phyloP scores from a whole-genome alignment of 108 stramenopile genomes.

The Conticribra weissflogii region DNA sequence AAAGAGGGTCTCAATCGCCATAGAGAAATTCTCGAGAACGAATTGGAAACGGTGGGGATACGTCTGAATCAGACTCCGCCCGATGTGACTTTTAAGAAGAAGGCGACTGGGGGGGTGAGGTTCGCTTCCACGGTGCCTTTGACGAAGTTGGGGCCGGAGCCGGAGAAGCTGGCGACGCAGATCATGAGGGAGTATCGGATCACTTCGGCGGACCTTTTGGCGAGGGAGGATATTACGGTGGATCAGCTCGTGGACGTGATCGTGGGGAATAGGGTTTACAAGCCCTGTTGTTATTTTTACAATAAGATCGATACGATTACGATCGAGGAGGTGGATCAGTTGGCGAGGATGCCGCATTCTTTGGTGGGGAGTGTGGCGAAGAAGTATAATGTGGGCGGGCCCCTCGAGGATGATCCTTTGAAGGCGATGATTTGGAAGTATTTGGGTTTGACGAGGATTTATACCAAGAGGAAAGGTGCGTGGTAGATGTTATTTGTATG shows the following conservation, averaged over 20 bases:
- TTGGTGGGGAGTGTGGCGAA: slow-evolving; percentile 90
- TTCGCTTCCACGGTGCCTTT: slow-evolving; percentile 92
- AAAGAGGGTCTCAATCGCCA: slow-evolving; percentile 97
- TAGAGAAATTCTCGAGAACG: slow-evolving; percentile 94
- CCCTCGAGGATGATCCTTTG: slow-evolving; percentile 76
- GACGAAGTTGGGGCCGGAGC: slow-evolving; percentile 92
- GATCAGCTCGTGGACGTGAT: slow-evolving; percentile 99
- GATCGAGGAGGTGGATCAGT: slow-evolving; percentile 96
- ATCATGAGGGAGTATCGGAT: slow-evolving; percentile 96
- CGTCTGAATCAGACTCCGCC: slow-evolving; percentile 94
- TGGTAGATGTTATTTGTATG: slow-evolving; percentile 18
- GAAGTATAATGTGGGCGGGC: slow-evolving; percentile 84
- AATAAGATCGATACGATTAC: slow-evolving; percentile 99
- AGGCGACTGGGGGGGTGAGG: slow-evolving; percentile 92
- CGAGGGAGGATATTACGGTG: slow-evolving; percentile 92
- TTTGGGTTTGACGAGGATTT: slow-evolving; percentile 95
- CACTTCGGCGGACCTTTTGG: slow-evolving; percentile 92
- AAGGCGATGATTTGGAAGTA: slow-evolving; percentile 94
- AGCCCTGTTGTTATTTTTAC: slow-evolving; percentile 95
- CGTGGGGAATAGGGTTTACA: slow-evolving; percentile 96
- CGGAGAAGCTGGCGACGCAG: slow-evolving; percentile 80
- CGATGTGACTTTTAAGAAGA: slow-evolving; percentile 89
- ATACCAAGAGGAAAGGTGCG: slow-evolving; percentile 92
- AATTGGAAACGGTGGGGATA: slow-evolving; percentile 98
- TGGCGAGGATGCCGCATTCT: slow-evolving; percentile 95